Evolutionary conservation across 306 rosid genomes (phyloP).

Genomic region (cucumber (Cucumis sativus)): DNA sequence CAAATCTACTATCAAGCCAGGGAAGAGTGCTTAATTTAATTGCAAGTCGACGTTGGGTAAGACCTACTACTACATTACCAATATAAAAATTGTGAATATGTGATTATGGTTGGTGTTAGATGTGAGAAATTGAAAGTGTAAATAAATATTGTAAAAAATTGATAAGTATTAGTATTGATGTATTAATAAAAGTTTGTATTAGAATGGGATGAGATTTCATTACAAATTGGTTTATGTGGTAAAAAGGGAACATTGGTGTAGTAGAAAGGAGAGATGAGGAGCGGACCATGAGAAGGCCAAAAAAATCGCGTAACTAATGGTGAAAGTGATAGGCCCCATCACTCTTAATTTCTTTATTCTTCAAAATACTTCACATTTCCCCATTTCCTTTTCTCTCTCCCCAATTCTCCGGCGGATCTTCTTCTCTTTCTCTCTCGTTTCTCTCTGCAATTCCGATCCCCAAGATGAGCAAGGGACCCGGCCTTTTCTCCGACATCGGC

Average conservation of each 20-base stretch:
- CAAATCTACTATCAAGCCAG: too few relatives aligned
- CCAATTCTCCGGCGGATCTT: neutral
- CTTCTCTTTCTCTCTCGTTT: neutral
- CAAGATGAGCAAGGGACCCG: constrained; percentile 85
- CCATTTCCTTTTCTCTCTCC: neutral
- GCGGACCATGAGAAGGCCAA: constrained; percentile 13
- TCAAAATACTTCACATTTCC: neutral
- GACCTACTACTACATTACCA: too few relatives aligned
- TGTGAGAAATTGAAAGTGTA: too few relatives aligned
- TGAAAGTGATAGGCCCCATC: neutral
- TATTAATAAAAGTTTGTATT: too few relatives aligned
- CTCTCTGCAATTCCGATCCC: constrained; percentile 11
- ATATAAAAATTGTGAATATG: too few relatives aligned
- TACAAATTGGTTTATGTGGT: too few relatives aligned
- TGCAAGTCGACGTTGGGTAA: too few relatives aligned
- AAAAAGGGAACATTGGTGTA: neutral
- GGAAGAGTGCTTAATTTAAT: too few relatives aligned
- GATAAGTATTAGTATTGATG: too few relatives aligned
- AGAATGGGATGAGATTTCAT: too few relatives aligned
- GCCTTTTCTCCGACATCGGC: constrained; percentile 79
- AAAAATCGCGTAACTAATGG: neutral
- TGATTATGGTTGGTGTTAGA: too few relatives aligned
- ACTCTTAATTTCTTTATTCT: neutral
- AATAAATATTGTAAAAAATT: too few relatives aligned
- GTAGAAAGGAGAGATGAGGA: neutral